Evolutionary conservation across 208 protist genomes (phyloP).

Genomic region (Lotmaria passim): DNA sequence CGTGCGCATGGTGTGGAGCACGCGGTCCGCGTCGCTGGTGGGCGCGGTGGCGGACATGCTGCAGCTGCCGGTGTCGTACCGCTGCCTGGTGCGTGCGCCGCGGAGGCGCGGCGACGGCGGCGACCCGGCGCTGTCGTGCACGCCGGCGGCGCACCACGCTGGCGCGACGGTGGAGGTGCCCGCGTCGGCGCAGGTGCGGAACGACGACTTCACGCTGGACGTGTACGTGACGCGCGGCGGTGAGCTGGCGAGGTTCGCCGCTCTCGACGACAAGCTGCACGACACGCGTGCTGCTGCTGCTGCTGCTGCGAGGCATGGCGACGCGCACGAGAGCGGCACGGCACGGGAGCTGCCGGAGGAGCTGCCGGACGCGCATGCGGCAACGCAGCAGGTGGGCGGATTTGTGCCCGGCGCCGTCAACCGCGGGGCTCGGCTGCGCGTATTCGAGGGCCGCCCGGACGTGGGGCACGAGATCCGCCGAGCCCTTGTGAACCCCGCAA

Average conservation of each 20-base stretch:
- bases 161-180: neutral
- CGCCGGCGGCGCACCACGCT: neutral
- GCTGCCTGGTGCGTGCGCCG: slow-evolving; percentile 1
- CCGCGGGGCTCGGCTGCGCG: neutral
- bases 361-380: neutral
- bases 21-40: slow-evolving; percentile 21
- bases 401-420: too few relatives aligned
- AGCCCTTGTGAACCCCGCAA: neutral
- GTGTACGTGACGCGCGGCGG: slow-evolving; percentile 4
- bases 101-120: neutral
- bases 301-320: neutral
- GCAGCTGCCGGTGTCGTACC: slow-evolving; percentile 19
- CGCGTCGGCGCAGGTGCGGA: neutral
- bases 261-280: neutral
- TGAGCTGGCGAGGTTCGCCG: neutral
- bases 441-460: slow-evolving; percentile 25
- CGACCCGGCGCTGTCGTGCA: too few relatives aligned
- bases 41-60: slow-evolving; percentile 22
- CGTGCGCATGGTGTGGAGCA: slow-evolving; percentile 28
- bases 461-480: slow-evolving; percentile 11
- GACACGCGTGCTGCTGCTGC: neutral
- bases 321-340: neutral
- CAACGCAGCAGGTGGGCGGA: neutral
- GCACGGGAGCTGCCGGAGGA: neutral
- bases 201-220: neutral